phyloP scores from a whole-genome alignment of 768 basidiomycete species.

The Dictyophora rubrovolvata region DNA sequence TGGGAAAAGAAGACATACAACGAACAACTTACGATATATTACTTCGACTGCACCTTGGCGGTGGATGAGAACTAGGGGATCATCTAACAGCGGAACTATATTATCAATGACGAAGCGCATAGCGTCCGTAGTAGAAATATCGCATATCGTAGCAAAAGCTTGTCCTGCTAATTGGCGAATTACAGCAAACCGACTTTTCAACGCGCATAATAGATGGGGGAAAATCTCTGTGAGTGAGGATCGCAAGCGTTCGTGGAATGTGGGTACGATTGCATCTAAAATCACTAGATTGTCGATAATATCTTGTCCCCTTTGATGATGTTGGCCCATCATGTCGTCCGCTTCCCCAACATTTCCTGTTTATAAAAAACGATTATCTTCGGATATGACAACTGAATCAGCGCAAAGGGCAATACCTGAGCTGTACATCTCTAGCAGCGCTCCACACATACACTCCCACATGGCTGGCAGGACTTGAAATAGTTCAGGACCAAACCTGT shows the following conservation, averaged over 20 bases:
- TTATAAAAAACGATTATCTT: slow-evolving; percentile 3
- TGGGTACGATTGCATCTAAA: slow-evolving; percentile 69
- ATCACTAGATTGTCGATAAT: slow-evolving; percentile 90
- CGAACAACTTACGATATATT: slow-evolving; percentile 68
- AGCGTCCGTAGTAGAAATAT: slow-evolving; percentile 72
- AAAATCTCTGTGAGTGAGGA: slow-evolving; percentile 61
- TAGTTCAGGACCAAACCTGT: slow-evolving; percentile 60
- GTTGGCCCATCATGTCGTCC: slow-evolving; percentile 55
- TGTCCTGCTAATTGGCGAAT: slow-evolving; percentile 81
- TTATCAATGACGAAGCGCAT: slow-evolving; percentile 87
- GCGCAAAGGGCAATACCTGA: slow-evolving; percentile 33
- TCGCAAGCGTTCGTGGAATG: slow-evolving; percentile 63
- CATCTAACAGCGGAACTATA: slow-evolving; percentile 72
- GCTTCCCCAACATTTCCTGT: slow-evolving; percentile 47
- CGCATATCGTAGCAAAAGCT: slow-evolving; percentile 81
- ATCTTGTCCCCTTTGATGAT: slow-evolving; percentile 63
- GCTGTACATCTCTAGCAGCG: slow-evolving; percentile 57
- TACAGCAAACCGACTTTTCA: slow-evolving; percentile 83
- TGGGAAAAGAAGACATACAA: slow-evolving; percentile 3
- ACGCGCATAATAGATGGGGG: slow-evolving; percentile 62
- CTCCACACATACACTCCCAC: slow-evolving; percentile 88
- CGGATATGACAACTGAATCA: slow-evolving; percentile 13
- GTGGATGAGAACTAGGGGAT: slow-evolving; percentile 61
- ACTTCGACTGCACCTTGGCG: slow-evolving; percentile 87
- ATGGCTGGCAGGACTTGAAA: slow-evolving; percentile 81